Conservation (phyloP, 768 basidiomycete genomes). For the Tricholoma terreum region DNA sequence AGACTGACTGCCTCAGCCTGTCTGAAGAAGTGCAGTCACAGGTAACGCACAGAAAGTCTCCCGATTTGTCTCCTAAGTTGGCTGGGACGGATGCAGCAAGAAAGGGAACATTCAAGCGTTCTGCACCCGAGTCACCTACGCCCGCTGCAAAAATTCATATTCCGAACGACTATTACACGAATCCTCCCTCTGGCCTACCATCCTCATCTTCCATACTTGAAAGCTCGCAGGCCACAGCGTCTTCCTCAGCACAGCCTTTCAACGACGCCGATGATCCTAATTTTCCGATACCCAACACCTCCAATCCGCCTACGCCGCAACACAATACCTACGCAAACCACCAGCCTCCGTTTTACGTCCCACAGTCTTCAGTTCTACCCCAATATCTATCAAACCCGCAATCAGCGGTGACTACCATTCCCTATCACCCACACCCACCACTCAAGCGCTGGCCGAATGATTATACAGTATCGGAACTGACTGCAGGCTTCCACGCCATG, state of each 20-base stretch:
- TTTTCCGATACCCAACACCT: not conserved
- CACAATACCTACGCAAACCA: not conserved
- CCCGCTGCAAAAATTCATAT: slow-evolving; percentile 27
- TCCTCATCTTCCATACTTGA: not conserved
- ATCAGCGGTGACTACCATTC: slow-evolving; percentile 26
- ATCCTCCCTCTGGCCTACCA: slow-evolving; percentile 9
- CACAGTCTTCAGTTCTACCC: slow-evolving; percentile 4
- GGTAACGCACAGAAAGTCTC: slow-evolving; percentile 1
- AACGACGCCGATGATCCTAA: not conserved
- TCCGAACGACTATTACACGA: slow-evolving; percentile 30
- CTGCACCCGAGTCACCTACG: slow-evolving; percentile 15
- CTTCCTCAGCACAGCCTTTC: not conserved
- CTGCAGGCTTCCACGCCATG: slow-evolving; percentile 55
- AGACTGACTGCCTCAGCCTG: slow-evolving; percentile 56
- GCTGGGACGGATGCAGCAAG: not conserved
- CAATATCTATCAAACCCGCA: slow-evolving; percentile 15
- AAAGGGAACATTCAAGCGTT: slow-evolving; percentile 19
- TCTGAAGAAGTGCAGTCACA: slow-evolving; percentile 54
- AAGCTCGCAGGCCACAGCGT: not conserved
- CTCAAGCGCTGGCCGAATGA: slow-evolving; percentile 77
- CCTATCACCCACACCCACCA: slow-evolving; percentile 59
- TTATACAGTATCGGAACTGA: slow-evolving; percentile 65
- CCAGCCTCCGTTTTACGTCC: slow-evolving; percentile 6
- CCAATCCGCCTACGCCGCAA: not conserved
- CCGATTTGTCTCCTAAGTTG: not conserved